Base-by-base conservation (phyloP, 495 filamentous ascomycete genomes). In the Penicillium alfredii region DNA sequence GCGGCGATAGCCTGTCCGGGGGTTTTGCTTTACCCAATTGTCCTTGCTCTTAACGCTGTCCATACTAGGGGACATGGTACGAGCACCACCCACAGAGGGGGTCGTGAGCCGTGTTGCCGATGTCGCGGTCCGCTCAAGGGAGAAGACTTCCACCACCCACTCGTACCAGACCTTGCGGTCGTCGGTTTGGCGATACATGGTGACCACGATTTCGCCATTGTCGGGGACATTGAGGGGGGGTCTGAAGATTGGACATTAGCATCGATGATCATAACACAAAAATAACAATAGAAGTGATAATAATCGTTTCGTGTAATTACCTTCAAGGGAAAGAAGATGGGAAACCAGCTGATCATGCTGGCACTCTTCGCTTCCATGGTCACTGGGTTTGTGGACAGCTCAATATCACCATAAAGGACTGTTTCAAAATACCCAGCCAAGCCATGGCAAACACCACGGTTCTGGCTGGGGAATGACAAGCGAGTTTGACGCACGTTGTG, bases 271-370 rank as follows among this genome's bases (percentile, higher is more conserved):
- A 23, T 41, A 23, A 30, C 2, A 38, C 1, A 21, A 37, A 9
- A 8, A 8, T 5, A 27, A 32, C 6, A 13, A 23, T 13, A 14
- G 10, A 18, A 24, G 21, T n/a, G n/a, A n/a, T n/a, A n/a, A n/a
- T n/a, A n/a, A n/a, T n/a, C n/a, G n/a, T n/a, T n/a, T n/a, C n/a
- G n/a, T n/a, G n/a, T n/a, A n/a, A 67, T 43, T 72, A 93, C 90
- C 80, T 94, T 94, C 7, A 99, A 58, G 5, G 92, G 92, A 51
- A 99, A 99, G 66, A 85, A 96, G 8, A 97, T 96, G 6, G 92
- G 92, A 60, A 99, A 99, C 92, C 92, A 99, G 49, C 84, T 90
- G 38, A 95, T 92, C 92, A 97, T 97, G 45, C 87, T 84, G 48
- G 82, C 80, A 63, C 88, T 94, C 74, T 97, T 96, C 33, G 68